Base-by-base conservation (phyloP, 805 yeast species). In the Hanseniaspora lachancei region DNA sequence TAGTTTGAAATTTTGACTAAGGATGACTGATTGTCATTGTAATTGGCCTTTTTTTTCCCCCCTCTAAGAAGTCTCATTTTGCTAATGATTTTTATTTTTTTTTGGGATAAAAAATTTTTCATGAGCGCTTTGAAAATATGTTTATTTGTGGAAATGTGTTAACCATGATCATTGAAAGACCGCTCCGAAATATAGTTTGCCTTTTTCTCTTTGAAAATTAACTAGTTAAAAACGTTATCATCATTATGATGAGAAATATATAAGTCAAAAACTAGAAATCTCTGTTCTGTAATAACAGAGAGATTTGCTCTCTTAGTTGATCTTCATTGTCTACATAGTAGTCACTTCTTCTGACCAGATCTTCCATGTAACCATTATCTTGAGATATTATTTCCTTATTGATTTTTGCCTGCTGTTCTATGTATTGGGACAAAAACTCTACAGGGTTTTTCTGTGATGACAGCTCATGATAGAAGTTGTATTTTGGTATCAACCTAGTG, bases 311-410 rank as follows among this genome's bases (percentile, higher is more conserved):
- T 59, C 79, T 77, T 55, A 93, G 72, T 62, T 85, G 72, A 59
- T 86, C 87, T 62, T 87, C 89, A 44, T 81, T 79, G 13, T 68
- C 66, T 43, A 66, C 66, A 69, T 85, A 93, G 69, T 84, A 93
- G 18, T 81, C 80, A 3, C 96, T 80, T 63, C 84, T 78, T 71
- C 98, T 80, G 5, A 88, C 95, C 21, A 79, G 74, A 65, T 89
- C 97, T 70, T 91, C 97, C 65, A 82, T 82, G 69, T 82, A 85
- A 10, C 89, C 91, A 62, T 86, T 93, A 62, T 93, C 97, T 60
- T 95, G 89, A 58, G 88, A 78, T 60, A 93, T 74, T 15, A 91
- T 85, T 70, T 85, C 89, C 64, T 93, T 75, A 49, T 91, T 86
- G 58, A 88, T 86, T 16, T 88, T 75, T 67, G 93, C 95, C 46